Base-by-base conservation (phyloP, 352 stramenopile species). In the Phytophthora gonapodyides region DNA sequence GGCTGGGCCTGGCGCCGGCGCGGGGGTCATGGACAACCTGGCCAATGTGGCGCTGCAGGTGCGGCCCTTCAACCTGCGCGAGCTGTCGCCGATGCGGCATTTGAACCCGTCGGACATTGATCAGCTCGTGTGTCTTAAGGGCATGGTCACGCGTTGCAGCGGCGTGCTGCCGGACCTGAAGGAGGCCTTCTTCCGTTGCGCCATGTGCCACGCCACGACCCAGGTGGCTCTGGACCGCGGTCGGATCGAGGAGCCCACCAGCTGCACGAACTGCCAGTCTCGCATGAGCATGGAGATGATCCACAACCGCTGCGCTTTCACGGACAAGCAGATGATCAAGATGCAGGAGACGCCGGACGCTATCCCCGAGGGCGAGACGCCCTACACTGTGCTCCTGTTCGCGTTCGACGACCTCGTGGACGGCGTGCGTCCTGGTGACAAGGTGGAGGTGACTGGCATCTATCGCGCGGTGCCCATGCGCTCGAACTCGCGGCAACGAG, bases 391-490 rank as follows among this genome's bases (percentile, higher is more conserved):
- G 43, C 97, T 98, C 37, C 72, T 99, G 1, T 99, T 99, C 85
- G 94, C 92, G 5, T 99, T 99, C 72, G 97, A 99, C 67, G 96
- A 99, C 62, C 83, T 99, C 7, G 97, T 99, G 8, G 97, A 99
- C 74, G 83, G 92, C 13, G 96, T 99, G 31, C 87, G 97, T 31
- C 97, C 98, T 5, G 98, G 98, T 60, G 98, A 99, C 73, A 96
- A 96, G 52, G 85, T 98, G 31, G 84, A 97, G 58, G 91, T 99
- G 15, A 99, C 97, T 3, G 98, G 97, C 10, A 98, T 99, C 62
- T 99, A 98, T 57, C 87, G 96, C 10, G 98, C 97, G 11, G 92
- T 99, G 52, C 91, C 97, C 2, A 87, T 98, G 61, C 88, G 97
- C 12, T 84, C 97, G 0, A 98, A 98, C 61, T 96, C 95, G 0